A percentile compares a stretch with the other conserved stretches of the same genome.
Evolutionary conservation across 495 filamentous ascomycete species (phyloP).

Genomic region (Hyaloscypha hepaticicola): DNA sequence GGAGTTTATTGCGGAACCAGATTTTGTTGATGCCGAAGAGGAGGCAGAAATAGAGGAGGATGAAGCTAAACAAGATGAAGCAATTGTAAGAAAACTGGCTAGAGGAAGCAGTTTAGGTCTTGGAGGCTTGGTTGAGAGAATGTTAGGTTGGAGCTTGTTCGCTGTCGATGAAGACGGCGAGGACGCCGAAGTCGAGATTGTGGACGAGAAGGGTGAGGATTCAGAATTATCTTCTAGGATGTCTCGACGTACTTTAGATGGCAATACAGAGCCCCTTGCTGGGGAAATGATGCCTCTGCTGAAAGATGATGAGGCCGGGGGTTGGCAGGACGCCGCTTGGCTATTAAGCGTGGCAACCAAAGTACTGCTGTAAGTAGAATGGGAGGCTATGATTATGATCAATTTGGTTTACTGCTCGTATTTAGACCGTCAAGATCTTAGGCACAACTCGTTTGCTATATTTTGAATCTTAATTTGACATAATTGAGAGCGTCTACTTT

Average conservation of each 20-base stretch:
- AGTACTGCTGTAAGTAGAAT: constrained; percentile 45
- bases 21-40: constrained; percentile 59
- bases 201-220: constrained; percentile 43
- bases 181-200: constrained; percentile 35
- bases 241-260: constrained; percentile 34
- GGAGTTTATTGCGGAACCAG: constrained; percentile 50
- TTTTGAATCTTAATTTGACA: too few species aligned
- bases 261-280: constrained; percentile 34
- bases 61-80: constrained; percentile 48
- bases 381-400: background rate
- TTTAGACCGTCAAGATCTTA: too few species aligned
- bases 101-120: constrained; percentile 63
- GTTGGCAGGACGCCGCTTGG: constrained; percentile 86
- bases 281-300: constrained; percentile 42
- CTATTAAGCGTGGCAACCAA: constrained; percentile 74
- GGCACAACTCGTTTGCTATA: too few species aligned
- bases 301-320: constrained; percentile 53
- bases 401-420: too few species aligned
- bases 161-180: constrained; percentile 66
- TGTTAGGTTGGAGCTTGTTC: constrained; percentile 78
- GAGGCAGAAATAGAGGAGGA: constrained; percentile 32
- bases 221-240: constrained; percentile 30
- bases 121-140: constrained; percentile 71
- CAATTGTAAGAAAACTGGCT: constrained; percentile 52
- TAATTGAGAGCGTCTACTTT: too few species aligned